Evolutionary conservation across 2,329 filamentous ascomycete species (phyloP), one percentile per base, ranked within the genome.

Genomic region (Cryphonectria japonica): DNA sequence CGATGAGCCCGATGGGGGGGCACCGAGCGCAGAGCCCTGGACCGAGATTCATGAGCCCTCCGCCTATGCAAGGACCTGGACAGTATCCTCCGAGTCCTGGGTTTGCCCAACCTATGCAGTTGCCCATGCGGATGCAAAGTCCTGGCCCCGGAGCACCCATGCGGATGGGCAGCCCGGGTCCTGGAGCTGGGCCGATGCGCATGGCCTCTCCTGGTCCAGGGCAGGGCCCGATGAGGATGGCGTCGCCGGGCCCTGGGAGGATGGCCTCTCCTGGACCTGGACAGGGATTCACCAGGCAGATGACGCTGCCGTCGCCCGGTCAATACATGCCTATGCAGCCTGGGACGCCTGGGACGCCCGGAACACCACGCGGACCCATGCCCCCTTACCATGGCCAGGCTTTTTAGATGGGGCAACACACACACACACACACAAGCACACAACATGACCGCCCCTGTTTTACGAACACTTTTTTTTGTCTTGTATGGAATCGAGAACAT

Each of bases 321-420:
- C 75, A 75, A 41, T 75, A 73, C 29, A 19, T 72, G 16, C 74
- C 75, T 14, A 74, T 75, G 11, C 76, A 77, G 52, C 77, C 77
- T 50, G 78, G 76, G 37, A 75, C 76, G n/a, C 76, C 77, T 2
- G 73, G 71, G 1, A 70, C 68, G 1, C 70, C 70, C 0, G 74
- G 72, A 1, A 71, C 69, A 6, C 74, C 75, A 22, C 73, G 69
- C 52, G 65, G 50, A 32, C 73, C 43, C 54, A 69, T 74, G 32
- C 75, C 76, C 71, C 71, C 75, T 34, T 78, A 76, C 39, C 78
- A 79, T 26, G 79, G 78, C 14, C 78, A 80, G 68, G 78, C 78
- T 66, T 78, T 79, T 41, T 80, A 79, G 75, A 7, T 37, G 46
- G 46, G 5, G 7, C 14, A 9, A 50, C 19, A n/a, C 43, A 50